Evolutionary conservation across 2,329 filamentous ascomycete genomes (phyloP).

Genomic region (Cladosporium sp.): DNA sequence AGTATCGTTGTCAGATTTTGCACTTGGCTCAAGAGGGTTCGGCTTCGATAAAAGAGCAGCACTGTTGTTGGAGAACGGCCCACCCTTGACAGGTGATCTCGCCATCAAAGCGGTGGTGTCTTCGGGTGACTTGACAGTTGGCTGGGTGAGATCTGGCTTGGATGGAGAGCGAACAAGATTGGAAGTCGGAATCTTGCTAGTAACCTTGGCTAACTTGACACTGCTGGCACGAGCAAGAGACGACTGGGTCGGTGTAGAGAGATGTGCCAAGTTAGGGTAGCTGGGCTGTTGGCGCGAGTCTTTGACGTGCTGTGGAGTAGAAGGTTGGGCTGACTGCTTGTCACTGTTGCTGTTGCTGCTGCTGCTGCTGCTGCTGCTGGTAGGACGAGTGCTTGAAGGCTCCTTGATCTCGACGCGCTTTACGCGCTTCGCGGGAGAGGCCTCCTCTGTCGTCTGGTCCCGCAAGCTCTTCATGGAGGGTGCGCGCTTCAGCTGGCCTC

Average conservation of each 20-base stretch:
- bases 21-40: background rate
- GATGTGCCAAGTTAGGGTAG: constrained; percentile 52
- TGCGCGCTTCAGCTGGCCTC: constrained; percentile 32
- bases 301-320: constrained; percentile 55
- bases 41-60: background rate
- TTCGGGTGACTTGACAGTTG: constrained; percentile 19
- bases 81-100: constrained; percentile 24
- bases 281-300: constrained; percentile 48
- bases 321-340: constrained; percentile 26
- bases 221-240: constrained; percentile 65
- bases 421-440: constrained; percentile 66
- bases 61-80: background rate
- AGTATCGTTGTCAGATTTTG: constrained; percentile 20
- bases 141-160: constrained; percentile 24
- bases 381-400: background rate
- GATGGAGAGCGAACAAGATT: constrained; percentile 30
- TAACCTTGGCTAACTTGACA: constrained; percentile 48
- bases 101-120: constrained; percentile 14
- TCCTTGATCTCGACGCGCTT: constrained; percentile 48
- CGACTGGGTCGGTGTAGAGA: constrained; percentile 78
- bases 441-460: constrained; percentile 29
- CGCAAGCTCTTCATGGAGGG: constrained; percentile 30
- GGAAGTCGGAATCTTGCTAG: constrained; percentile 35
- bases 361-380: background rate
- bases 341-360: background rate